Percentiles rank a stretch among this genome's conserved stretches.
Evolutionary conservation across 257 asterid genomes (phyloP).

Genomic region (Echites panduratus): DNA sequence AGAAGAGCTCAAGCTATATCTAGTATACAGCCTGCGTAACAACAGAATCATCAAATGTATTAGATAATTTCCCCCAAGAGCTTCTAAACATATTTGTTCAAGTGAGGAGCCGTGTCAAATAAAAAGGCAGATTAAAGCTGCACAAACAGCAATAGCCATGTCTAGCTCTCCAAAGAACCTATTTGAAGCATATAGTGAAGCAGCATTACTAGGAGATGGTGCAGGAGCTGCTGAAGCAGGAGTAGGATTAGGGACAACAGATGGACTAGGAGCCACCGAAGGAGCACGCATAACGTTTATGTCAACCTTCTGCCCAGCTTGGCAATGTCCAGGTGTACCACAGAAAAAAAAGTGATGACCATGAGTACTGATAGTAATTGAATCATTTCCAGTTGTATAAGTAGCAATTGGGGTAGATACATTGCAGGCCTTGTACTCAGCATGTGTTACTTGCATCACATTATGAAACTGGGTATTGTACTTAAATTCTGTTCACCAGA

Average conservation of each 20-base stretch:
- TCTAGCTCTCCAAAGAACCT: conserved; percentile 15
- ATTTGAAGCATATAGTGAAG: conserved; percentile 11
- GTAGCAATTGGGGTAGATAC: conserved; percentile 68
- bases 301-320: conserved; percentile 75
- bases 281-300: conserved; percentile 40
- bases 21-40: background rate
- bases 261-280: conserved; percentile 34
- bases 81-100: background rate
- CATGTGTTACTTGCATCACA: conserved; percentile 73
- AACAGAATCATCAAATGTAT: too few species aligned
- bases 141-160: conserved; percentile 14
- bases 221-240: conserved; percentile 28
- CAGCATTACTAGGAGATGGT: conserved; percentile 48
- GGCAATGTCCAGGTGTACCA: conserved; percentile 83
- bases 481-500: conserved; percentile 40
- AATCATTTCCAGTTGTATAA: conserved; percentile 74
- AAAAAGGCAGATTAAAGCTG: conserved; percentile 7
- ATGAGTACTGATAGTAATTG: conserved; percentile 43
- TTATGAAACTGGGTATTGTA: conserved; percentile 82
- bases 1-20: background rate
- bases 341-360: conserved; percentile 84
- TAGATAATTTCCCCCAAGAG: background rate
- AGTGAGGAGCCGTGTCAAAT: background rate
- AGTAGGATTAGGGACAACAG: conserved; percentile 28
- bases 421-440: conserved; percentile 54